Conservation (phyloP, 2,329 filamentous ascomycete genomes). For the Berkeleyomyces basicola region DNA sequence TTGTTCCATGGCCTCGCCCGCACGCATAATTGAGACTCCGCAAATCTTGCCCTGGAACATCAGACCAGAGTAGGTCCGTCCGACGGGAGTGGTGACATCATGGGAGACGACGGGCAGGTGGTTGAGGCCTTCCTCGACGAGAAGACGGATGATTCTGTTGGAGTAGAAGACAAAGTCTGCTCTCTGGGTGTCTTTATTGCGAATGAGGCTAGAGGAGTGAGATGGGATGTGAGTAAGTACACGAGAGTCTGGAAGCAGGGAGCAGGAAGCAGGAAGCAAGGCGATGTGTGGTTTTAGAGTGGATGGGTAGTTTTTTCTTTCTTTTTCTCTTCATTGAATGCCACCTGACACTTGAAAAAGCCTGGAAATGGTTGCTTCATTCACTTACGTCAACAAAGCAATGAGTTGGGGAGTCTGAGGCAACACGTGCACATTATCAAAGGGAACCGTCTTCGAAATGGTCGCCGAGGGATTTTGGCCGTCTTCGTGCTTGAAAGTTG, state of each 20-base stretch:
- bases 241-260: not conserved
- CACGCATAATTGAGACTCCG: conserved; percentile 95
- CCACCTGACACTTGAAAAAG: too few relatives aligned
- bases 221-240: not conserved
- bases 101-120: conserved; percentile 85
- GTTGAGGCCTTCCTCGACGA: conserved; percentile 94
- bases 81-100: conserved; percentile 79
- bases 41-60: conserved; percentile 97
- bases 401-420: conserved; percentile 93
- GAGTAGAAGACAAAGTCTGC: conserved; percentile 99
- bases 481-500: conserved; percentile 60
- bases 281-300: too few relatives aligned
- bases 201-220: conserved; percentile 58
- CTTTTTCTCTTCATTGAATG: too few relatives aligned
- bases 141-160: conserved; percentile 88
- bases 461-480: conserved; percentile 74
- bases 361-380: not conserved
- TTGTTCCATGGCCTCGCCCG: conserved; percentile 97
- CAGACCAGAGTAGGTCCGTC: conserved; percentile 73
- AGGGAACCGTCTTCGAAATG: conserved; percentile 64
- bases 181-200: conserved; percentile 73
- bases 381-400: conserved; percentile 81
- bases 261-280: not conserved
- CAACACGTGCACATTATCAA: conserved; percentile 79
- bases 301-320: too few relatives aligned